Conservation (phyloP, 1,139 yeast genomes). For the Zhuliangozyma parablackwelliae region DNA sequence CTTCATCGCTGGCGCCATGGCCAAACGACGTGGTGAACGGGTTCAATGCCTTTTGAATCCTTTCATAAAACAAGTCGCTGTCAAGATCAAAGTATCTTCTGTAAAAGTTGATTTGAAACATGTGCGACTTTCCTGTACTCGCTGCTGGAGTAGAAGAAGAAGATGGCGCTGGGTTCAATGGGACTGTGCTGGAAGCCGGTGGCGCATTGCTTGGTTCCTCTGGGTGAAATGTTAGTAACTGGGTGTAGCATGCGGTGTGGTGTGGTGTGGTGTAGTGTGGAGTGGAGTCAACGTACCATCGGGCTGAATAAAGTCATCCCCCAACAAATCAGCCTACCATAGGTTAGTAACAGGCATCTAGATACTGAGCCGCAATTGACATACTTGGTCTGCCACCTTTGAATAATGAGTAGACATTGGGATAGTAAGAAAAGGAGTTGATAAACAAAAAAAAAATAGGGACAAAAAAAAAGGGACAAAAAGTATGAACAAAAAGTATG, state of each 20-base stretch:
- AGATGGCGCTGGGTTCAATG: slow-evolving; percentile 9
- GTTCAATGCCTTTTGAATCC: slow-evolving; percentile 40
- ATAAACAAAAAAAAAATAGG: no score
- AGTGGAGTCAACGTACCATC: slow-evolving; percentile 14
- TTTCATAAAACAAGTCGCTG: slow-evolving; percentile 51
- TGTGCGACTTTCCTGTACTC: slow-evolving; percentile 25
- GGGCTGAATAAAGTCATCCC: slow-evolving; percentile 16
- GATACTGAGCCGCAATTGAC: no score
- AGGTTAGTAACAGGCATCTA: slow-evolving; percentile 1
- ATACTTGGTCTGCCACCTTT: neutral
- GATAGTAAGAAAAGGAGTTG: no score
- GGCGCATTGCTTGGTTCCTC: slow-evolving; percentile 3
- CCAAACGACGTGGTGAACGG: slow-evolving; percentile 31
- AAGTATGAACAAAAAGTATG: no score
- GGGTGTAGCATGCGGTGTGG: slow-evolving; percentile 3
- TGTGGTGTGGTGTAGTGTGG: neutral
- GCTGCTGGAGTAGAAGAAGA: slow-evolving; percentile 16
- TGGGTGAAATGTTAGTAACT: neutral
- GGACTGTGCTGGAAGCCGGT: slow-evolving; percentile 8
- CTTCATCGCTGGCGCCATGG: slow-evolving; percentile 12
- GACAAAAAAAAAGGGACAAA: no score
- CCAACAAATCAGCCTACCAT: slow-evolving; percentile 9
- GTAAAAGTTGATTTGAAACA: slow-evolving; percentile 54
- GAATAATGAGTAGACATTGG: neutral
- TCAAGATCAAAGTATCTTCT: slow-evolving; percentile 61